These are phyloP conservation scores for Aspergillus haitiensis DNA, from an alignment of 495 filamentous ascomycete genomes.

Conservation along the genomic window DNA sequence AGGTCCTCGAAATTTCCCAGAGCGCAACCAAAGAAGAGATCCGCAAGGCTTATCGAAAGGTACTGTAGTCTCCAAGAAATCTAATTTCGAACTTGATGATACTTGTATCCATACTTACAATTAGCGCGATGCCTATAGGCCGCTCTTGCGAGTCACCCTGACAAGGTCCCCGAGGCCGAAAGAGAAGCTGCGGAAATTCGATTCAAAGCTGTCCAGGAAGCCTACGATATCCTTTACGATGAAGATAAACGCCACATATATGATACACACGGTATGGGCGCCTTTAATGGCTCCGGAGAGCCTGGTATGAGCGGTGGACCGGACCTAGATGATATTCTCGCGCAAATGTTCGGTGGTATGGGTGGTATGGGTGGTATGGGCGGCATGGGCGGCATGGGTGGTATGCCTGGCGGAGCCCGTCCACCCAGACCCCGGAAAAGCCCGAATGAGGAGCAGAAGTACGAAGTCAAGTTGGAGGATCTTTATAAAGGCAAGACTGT, in stretches of 20 bases:
- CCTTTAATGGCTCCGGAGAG: slow-evolving; percentile 74
- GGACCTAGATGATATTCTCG: slow-evolving; percentile 86
- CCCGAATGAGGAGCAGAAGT: slow-evolving; percentile 82
- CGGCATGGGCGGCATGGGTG: slow-evolving; percentile 52
- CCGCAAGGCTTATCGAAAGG: slow-evolving; percentile 98
- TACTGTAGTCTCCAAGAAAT: slow-evolving; percentile 29
- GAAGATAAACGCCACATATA: slow-evolving; percentile 90
- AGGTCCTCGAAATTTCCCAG: slow-evolving; percentile 72
- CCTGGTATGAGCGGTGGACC: slow-evolving; percentile 67
- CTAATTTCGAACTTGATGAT: not conserved
- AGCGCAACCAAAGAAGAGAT: slow-evolving; percentile 77
- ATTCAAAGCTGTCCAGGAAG: slow-evolving; percentile 89
- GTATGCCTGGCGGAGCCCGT: slow-evolving; percentile 61
- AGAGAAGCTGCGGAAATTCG: slow-evolving; percentile 79
- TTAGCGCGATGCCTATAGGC: slow-evolving; percentile 52
- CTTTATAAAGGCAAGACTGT: slow-evolving; percentile 98
- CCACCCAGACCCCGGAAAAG: slow-evolving; percentile 67
- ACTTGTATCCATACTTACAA: slow-evolving; percentile 18
- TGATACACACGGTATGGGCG: slow-evolving; percentile 90
- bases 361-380: slow-evolving; percentile 51
- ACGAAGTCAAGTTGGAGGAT: slow-evolving; percentile 87
- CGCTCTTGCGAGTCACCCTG: slow-evolving; percentile 84
- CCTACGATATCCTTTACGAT: slow-evolving; percentile 96
- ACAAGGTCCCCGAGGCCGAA: slow-evolving; percentile 89
- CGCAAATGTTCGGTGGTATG: slow-evolving; percentile 80